Evolutionary conservation across 108 stramenopile species (phyloP).

Genomic region (Skeletonema tropicum): DNA sequence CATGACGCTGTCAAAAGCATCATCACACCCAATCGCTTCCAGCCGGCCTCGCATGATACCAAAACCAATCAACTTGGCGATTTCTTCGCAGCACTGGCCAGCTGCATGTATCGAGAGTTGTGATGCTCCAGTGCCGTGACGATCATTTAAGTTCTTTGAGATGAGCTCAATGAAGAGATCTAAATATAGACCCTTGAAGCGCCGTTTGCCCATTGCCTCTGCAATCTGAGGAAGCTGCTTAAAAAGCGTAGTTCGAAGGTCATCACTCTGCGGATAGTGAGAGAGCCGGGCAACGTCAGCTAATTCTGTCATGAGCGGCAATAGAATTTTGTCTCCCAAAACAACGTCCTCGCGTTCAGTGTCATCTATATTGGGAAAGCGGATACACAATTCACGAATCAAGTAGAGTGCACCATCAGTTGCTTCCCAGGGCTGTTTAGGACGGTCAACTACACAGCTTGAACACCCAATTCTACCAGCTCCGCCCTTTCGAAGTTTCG

Average conservation of each 20-base stretch:
- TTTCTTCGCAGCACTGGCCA: slow-evolving; percentile 79
- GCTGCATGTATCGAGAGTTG: slow-evolving; percentile 84
- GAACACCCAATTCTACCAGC: slow-evolving; percentile 89
- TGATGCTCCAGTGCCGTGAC: slow-evolving; percentile 56
- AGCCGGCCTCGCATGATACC: slow-evolving; percentile 79
- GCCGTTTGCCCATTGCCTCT: slow-evolving; percentile 73
- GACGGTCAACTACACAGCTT: slow-evolving; percentile 81
- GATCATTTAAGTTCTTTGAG: slow-evolving; percentile 70
- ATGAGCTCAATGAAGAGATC: slow-evolving; percentile 81
- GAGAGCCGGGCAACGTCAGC: slow-evolving; percentile 82
- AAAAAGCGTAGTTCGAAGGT: slow-evolving; percentile 81
- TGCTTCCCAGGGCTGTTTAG: slow-evolving; percentile 93
- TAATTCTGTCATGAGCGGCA: slow-evolving; percentile 71
- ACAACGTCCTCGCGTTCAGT: slow-evolving; percentile 42
- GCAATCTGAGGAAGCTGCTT: slow-evolving; percentile 82
- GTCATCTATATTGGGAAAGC: slow-evolving; percentile 51
- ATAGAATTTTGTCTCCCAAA: slow-evolving; percentile 56
- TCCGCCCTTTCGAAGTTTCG: slow-evolving; percentile 91
- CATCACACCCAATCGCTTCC: slow-evolving; percentile 68
- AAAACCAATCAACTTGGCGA: slow-evolving; percentile 72
- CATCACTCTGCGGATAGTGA: slow-evolving; percentile 86
- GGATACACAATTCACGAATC: slow-evolving; percentile 70
- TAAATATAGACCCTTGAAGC: slow-evolving; percentile 80
- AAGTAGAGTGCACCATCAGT: slow-evolving; percentile 95
- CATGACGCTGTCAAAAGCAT: slow-evolving; percentile 71